Conservation (phyloP, 2,329 filamentous ascomycete species). For the Ceratocystis cubensis region DNA sequence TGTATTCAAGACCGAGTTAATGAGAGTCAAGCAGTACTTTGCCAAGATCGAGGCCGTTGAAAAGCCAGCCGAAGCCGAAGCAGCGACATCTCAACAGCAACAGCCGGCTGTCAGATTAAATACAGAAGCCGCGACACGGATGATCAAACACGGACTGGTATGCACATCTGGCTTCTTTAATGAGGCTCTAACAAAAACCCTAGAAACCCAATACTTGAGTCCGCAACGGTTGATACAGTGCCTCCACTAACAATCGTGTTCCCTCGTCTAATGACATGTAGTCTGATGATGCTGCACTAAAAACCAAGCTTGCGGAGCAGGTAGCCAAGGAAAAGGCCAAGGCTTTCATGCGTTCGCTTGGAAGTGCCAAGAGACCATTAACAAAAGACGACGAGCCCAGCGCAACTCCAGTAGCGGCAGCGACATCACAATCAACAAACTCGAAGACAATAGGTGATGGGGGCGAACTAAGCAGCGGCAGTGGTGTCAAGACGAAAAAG, state of each 20-base stretch:
- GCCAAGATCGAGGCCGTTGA: conserved; percentile 76
- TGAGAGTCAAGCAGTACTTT: conserved; percentile 81
- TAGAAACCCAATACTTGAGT: neutral
- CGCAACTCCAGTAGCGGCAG: neutral
- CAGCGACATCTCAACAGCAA: conserved; percentile 26
- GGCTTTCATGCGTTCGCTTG: conserved; percentile 36
- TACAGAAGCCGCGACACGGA: conserved; percentile 64
- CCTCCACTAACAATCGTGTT: neutral
- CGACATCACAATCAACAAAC: neutral
- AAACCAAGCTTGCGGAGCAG: conserved; percentile 41
- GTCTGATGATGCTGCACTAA: conserved; percentile 41
- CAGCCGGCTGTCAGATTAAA: conserved; percentile 44
- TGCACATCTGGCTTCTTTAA: conserved; percentile 24
- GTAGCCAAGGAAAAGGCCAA: conserved; percentile 45
- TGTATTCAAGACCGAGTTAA: conserved; percentile 66
- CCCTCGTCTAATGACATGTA: conserved; percentile 22
- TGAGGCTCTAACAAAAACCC: neutral
- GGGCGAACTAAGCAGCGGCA: conserved; percentile 8
- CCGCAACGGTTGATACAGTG: neutral
- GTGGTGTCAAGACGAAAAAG: conserved; percentile 11
- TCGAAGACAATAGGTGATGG: neutral
- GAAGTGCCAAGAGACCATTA: conserved; percentile 30
- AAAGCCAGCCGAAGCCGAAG: conserved; percentile 28
- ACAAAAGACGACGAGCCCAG: neutral
- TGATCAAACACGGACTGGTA: conserved; percentile 72